phyloP scores from a whole-genome alignment of 768 basidiomycete species.

The Serendipita vermifera region DNA sequence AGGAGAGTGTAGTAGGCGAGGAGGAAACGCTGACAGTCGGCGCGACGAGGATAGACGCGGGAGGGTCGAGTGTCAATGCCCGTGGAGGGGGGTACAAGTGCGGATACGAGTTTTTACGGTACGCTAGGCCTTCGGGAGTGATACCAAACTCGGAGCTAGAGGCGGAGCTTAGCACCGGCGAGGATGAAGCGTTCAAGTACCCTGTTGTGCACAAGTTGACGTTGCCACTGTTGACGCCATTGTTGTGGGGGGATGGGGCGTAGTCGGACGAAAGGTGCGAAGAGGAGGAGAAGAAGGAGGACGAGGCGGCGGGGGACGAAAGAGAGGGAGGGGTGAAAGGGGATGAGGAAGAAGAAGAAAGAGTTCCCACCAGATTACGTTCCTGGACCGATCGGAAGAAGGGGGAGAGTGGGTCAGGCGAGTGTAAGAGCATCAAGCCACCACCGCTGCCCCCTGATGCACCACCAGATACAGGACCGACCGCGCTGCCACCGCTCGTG shows the following conservation, averaged over 20 bases:
- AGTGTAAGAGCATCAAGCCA: slow-evolving; percentile 9
- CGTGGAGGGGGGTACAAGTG: slow-evolving; percentile 1
- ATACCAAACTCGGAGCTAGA: slow-evolving; percentile 7
- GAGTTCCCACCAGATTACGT: slow-evolving; percentile 35
- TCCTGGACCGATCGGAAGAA: slow-evolving; percentile 34
- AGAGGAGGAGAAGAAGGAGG: neutral
- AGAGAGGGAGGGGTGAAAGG: slow-evolving; percentile 24
- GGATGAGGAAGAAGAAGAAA: slow-evolving; percentile 34
- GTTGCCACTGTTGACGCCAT: too few relatives aligned
- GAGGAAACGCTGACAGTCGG: neutral
- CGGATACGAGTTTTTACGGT: slow-evolving; percentile 2
- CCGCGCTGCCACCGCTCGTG: neutral
- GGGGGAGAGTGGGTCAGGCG: slow-evolving; percentile 4
- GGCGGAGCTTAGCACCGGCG: slow-evolving; percentile 2
- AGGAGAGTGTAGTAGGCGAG: neutral
- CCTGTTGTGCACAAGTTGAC: too few relatives aligned
- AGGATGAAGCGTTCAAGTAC: too few relatives aligned
- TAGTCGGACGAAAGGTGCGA: neutral
- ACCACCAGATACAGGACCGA: neutral
- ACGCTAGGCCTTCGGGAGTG: neutral
- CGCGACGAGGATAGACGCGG: neutral
- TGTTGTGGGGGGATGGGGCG: neutral
- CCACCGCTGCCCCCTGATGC: neutral
- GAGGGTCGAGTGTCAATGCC: neutral
- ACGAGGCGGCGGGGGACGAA: neutral